Evolutionary conservation across 2,329 filamentous ascomycete species (phyloP).

Genomic region (Didymella sp.): DNA sequence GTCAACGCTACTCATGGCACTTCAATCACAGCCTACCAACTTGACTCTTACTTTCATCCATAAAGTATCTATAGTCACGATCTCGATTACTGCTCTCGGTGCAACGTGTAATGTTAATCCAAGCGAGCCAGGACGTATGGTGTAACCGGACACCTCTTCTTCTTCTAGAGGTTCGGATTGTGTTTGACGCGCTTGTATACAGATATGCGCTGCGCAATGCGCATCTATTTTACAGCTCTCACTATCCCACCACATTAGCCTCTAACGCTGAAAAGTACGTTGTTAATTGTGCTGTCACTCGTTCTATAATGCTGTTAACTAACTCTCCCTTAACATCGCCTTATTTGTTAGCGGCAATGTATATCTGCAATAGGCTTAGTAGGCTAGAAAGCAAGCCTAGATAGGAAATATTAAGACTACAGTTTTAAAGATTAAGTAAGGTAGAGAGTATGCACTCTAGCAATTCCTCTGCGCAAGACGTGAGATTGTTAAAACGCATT

Average conservation of each 20-base stretch:
- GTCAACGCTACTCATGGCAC: conserved; percentile 7
- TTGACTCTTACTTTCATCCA: not conserved
- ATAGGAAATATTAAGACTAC: not conserved
- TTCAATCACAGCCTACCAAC: not conserved
- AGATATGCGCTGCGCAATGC: not conserved
- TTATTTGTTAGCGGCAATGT: not conserved
- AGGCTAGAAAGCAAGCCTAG: not conserved
- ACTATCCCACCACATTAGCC: not conserved
- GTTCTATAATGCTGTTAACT: not conserved
- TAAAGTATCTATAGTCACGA: not conserved
- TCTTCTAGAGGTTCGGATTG: not conserved
- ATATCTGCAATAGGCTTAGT: not conserved
- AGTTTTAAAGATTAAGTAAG: not conserved
- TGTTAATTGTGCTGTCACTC: not conserved
- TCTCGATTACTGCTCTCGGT: not conserved
- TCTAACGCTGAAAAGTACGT: not conserved
- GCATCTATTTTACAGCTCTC: not conserved
- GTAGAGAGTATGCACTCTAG: not conserved
- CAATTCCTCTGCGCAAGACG: not conserved
- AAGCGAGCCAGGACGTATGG: not conserved
- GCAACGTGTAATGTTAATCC: not conserved
- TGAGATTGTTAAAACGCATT: too few species aligned
- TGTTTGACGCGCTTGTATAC: not conserved
- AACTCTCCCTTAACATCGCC: not conserved
- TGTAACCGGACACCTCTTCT: not conserved